Conservation (phyloP, 83 land plant genomes). For the Picea engelmannii region DNA sequence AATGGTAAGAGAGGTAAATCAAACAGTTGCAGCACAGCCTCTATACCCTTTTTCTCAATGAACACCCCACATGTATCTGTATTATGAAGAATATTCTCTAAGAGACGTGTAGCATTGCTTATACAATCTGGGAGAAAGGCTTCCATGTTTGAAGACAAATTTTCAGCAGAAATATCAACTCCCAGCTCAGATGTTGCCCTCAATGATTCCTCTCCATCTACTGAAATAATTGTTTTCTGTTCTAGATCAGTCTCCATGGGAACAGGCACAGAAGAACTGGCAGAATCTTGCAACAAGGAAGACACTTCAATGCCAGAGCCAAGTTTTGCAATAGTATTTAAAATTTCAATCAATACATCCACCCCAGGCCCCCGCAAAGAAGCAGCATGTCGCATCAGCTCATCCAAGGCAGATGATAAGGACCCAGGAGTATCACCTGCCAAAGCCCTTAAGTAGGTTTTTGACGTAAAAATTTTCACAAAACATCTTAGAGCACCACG, state of each 20-base stretch:
- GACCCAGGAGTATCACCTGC: constrained; percentile 70
- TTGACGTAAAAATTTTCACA: constrained; percentile 89
- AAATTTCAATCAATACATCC: constrained; percentile 87
- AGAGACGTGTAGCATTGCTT: constrained; percentile 75
- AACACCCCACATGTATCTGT: constrained; percentile 84
- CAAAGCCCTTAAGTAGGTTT: constrained; percentile 69
- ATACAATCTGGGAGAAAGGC: constrained; percentile 71
- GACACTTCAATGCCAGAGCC: constrained; percentile 58
- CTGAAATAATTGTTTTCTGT: constrained; percentile 25
- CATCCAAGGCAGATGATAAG: constrained; percentile 87
- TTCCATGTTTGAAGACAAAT: constrained; percentile 34
- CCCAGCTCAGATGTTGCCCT: constrained; percentile 37
- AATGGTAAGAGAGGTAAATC: constrained; percentile 67
- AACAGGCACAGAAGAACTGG: constrained; percentile 34
- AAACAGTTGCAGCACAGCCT: constrained; percentile 78
- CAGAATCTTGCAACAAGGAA: constrained; percentile 29
- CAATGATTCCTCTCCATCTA: constrained; percentile 27
- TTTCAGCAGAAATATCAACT: constrained; percentile 38
- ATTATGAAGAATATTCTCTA: constrained; percentile 87
- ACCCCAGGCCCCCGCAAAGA: constrained; percentile 86
- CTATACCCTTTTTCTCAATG: constrained; percentile 91
- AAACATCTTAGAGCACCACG: constrained; percentile 81
- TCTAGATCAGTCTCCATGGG: constrained; percentile 89
- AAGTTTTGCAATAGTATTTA: constrained; percentile 60
- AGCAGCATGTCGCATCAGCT: constrained; percentile 93